Evolutionary conservation across 139 green algal genomes (phyloP).

Genomic region (Picochlorum sp.): DNA sequence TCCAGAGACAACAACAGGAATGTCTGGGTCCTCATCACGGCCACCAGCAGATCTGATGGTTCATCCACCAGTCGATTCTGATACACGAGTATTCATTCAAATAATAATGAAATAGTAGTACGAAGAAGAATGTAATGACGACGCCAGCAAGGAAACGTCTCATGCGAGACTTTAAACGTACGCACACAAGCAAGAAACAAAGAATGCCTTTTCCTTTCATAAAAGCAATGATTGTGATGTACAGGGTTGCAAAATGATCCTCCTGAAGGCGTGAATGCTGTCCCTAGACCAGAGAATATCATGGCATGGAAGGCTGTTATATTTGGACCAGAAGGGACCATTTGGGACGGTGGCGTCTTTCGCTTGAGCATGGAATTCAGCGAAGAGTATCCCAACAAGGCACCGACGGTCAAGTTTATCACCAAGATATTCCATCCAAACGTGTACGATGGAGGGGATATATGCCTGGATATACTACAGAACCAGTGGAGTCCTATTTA

Average conservation of each 20-base stretch:
- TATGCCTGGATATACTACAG: conserved; percentile 98
- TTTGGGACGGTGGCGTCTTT: conserved; percentile 96
- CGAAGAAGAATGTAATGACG: conserved; percentile 13
- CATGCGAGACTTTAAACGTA: conserved; percentile 29
- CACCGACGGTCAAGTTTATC: conserved; percentile 90
- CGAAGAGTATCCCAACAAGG: conserved; percentile 98
- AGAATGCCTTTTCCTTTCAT: too few relatives aligned
- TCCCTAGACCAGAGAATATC: conserved; percentile 89
- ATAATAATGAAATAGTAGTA: too few relatives aligned
- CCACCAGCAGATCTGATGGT: too few relatives aligned
- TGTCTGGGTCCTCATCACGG: too few relatives aligned
- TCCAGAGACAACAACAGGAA: too few relatives aligned
- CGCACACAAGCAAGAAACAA: neutral
- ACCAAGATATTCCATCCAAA: conserved; percentile 96
- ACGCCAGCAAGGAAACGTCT: conserved; percentile 24
- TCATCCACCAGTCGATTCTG: too few relatives aligned
- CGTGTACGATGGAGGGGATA: conserved; percentile 90
- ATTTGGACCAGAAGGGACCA: conserved; percentile 94
- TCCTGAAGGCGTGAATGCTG: conserved; percentile 87
- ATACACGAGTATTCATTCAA: too few relatives aligned
- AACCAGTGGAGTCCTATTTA: conserved; percentile 99
- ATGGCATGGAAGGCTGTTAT: conserved; percentile 99
- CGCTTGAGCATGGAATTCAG: conserved; percentile 89
- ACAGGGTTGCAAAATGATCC: conserved; percentile 79
- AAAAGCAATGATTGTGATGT: neutral